A percentile compares a stretch with the other conserved stretches of the same genome.
These are phyloP conservation scores for Musa itinerans DNA, from an alignment of 176 grass and related monocot genomes.

Conservation along the genomic window DNA sequence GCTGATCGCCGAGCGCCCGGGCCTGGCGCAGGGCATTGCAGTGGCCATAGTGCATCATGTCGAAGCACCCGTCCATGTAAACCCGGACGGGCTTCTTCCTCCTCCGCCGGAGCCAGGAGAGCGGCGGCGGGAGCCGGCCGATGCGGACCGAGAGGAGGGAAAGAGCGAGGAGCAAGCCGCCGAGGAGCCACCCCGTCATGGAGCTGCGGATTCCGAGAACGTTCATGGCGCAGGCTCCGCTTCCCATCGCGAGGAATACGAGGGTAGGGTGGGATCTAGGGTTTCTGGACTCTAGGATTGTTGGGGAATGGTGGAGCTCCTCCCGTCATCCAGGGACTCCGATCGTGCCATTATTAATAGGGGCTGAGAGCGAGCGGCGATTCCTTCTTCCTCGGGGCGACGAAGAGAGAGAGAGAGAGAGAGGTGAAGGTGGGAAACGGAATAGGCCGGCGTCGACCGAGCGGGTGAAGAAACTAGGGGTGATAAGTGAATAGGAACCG, in stretches of 20 bases:
- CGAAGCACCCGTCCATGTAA: conserved; percentile 96
- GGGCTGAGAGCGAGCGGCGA: too few relatives aligned
- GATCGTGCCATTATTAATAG: too few relatives aligned
- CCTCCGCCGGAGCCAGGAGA: conserved; percentile 21
- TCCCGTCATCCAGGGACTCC: conserved; percentile 22
- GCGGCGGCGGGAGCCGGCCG: conserved; percentile 4
- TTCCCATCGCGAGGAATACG: conserved; percentile 19
- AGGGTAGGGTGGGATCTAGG: conserved; percentile 16
- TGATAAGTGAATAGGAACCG: too few relatives aligned
- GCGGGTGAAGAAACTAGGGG: too few relatives aligned
- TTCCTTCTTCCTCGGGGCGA: too few relatives aligned
- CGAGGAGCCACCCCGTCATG: conserved; percentile 48
- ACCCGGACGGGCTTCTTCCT: conserved; percentile 50
- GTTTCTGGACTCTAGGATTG: neutral
- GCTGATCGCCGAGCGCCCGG: conserved; percentile 61
- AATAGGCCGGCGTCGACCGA: neutral
- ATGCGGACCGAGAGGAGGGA: conserved; percentile 36
- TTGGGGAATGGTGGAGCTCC: neutral
- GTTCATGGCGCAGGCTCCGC: conserved; percentile 5
- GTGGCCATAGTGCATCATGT: conserved; percentile 99
- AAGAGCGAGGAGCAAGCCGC: conserved; percentile 50
- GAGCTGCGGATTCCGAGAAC: conserved; percentile 24
- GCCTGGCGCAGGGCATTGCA: conserved; percentile 86
- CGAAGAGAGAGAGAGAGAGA: neutral
- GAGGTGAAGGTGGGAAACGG: neutral